Evolutionary conservation across 1,139 yeast species (phyloP).

Genomic region (Blastobotrys illinoisensis): DNA sequence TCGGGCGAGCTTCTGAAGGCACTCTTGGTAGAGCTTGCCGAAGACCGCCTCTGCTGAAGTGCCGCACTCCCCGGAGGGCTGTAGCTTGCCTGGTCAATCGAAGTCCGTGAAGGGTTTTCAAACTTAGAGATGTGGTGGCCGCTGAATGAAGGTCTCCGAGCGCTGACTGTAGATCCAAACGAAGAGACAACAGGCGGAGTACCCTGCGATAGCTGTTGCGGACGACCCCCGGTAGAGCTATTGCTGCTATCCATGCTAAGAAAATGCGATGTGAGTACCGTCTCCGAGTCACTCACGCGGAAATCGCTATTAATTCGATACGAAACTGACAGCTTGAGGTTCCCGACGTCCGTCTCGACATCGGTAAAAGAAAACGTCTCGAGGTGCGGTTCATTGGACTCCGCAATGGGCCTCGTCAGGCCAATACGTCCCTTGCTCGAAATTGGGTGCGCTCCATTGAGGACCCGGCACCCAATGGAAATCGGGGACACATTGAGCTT

Average conservation of each 20-base stretch:
- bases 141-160: not conserved
- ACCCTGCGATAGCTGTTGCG: not conserved
- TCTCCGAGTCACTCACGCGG: conserved; percentile 61
- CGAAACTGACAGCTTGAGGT: conserved; percentile 67
- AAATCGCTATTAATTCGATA: conserved; percentile 71
- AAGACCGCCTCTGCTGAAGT: not conserved
- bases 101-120: not conserved
- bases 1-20: not conserved
- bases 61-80: not conserved
- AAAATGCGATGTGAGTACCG: conserved; percentile 55
- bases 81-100: not conserved
- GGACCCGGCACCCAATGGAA: conserved; percentile 52
- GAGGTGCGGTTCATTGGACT: conserved; percentile 45
- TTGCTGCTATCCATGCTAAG: conserved; percentile 38
- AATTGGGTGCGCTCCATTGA: conserved; percentile 75
- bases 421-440: conserved; percentile 82
- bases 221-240: not conserved
- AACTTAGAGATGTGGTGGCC: not conserved
- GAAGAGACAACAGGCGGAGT: not conserved
- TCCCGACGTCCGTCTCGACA: conserved; percentile 69
- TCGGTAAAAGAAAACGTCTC: conserved; percentile 60
- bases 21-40: conserved; percentile 13
- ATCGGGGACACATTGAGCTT: conserved; percentile 39
- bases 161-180: not conserved
- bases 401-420: conserved; percentile 59